These are phyloP conservation scores for Brettanomyces anomalus DNA, from an alignment of 805 yeast genomes.

Conservation along the genomic window DNA sequence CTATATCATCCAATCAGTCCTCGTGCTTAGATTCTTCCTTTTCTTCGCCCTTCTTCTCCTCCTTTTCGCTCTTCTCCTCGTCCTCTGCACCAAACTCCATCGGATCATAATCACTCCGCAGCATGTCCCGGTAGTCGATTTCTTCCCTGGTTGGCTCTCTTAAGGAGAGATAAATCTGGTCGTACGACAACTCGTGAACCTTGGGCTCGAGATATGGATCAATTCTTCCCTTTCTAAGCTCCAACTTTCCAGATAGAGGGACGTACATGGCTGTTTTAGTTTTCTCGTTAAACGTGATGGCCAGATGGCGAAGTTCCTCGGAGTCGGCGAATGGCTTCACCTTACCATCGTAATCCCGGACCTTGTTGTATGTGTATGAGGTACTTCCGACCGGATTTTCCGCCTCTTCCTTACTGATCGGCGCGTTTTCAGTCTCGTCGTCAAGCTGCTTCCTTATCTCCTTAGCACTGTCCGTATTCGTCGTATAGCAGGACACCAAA, in stretches of 20 bases:
- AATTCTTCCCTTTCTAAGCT: slow-evolving; percentile 78
- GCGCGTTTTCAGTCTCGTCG: slow-evolving; percentile 39
- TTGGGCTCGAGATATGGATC: slow-evolving; percentile 47
- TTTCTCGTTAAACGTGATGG: slow-evolving; percentile 51
- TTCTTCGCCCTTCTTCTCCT: slow-evolving; percentile 1
- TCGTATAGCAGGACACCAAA: slow-evolving; percentile 65
- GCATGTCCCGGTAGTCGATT: slow-evolving; percentile 54
- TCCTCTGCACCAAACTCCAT: slow-evolving; percentile 66
- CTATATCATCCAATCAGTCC: slow-evolving; percentile 20
- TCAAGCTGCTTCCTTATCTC: slow-evolving; percentile 33
- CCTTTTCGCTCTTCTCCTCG: slow-evolving; percentile 27
- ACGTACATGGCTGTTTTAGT: slow-evolving; percentile 58
- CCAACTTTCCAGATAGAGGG: slow-evolving; percentile 70
- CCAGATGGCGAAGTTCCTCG: slow-evolving; percentile 51
- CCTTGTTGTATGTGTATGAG: slow-evolving; percentile 48
- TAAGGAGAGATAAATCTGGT: slow-evolving; percentile 50
- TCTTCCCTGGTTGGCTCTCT: slow-evolving; percentile 72
- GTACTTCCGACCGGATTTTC: slow-evolving; percentile 27
- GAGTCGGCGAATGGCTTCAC: slow-evolving; percentile 32
- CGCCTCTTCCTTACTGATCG: slow-evolving; percentile 33
- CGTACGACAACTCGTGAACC: slow-evolving; percentile 48
- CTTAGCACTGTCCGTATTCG: slow-evolving; percentile 34
- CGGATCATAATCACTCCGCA: slow-evolving; percentile 67
- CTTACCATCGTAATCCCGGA: slow-evolving; percentile 75
- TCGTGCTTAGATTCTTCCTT: neutral